phyloP scores from a whole-genome alignment of 169 alveolate genomes.

The Eimeria maxima region DNA sequence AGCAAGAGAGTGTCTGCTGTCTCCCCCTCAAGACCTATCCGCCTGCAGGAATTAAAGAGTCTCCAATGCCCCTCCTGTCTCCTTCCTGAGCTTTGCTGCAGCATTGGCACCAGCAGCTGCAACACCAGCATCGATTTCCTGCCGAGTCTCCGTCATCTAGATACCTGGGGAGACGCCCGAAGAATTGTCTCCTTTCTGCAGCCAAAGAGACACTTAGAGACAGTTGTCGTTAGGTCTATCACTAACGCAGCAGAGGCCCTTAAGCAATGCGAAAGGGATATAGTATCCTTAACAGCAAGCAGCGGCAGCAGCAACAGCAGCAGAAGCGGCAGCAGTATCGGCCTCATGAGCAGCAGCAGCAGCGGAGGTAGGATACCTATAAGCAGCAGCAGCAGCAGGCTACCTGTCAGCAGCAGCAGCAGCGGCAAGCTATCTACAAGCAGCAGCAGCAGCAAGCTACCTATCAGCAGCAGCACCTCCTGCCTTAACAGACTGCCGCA shows the following conservation, averaged over 20 bases:
- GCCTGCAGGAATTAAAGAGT: not conserved
- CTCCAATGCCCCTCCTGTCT: slow-evolving; percentile 15
- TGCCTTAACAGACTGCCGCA: too few species aligned
- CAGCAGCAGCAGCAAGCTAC: not conserved
- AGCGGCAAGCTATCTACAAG: not conserved
- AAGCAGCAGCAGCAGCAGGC: not conserved
- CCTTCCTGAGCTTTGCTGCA: not conserved
- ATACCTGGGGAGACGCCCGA: slow-evolving; percentile 33
- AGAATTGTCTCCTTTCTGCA: not conserved
- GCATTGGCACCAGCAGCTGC: too few species aligned
- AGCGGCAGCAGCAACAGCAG: not conserved
- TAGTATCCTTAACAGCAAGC: not conserved
- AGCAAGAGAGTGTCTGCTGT: not conserved
- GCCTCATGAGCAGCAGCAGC: not conserved
- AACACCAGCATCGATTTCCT: not conserved
- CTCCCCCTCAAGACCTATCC: not conserved
- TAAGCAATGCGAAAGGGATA: not conserved
- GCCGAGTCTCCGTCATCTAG: not conserved
- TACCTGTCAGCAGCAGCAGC: not conserved
- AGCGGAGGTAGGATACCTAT: not conserved
- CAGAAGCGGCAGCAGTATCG: not conserved
- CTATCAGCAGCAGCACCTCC: not conserved
- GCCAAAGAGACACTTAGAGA: slow-evolving; percentile 11
- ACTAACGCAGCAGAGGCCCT: not conserved
- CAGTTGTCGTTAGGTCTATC: not conserved